These are phyloP conservation scores for Eugenia klotzschiana DNA, from an alignment of 441 rosid genomes.

Conservation along the genomic window DNA sequence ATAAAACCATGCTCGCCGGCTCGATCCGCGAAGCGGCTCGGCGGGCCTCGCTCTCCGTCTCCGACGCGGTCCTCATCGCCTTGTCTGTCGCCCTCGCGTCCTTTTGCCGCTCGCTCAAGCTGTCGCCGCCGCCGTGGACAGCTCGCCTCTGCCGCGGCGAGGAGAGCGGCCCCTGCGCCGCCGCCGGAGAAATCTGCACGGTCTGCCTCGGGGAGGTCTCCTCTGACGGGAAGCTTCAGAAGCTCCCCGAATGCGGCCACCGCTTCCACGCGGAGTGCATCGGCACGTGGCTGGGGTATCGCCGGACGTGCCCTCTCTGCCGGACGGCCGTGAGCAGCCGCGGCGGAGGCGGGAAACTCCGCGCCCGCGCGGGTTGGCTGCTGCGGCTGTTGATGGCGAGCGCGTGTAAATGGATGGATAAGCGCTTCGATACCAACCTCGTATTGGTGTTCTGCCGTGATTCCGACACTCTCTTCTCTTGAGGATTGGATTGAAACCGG, in stretches of 20 bases:
- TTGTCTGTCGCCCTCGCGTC: background rate
- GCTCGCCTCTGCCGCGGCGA: background rate
- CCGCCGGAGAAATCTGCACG: background rate
- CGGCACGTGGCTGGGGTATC: conserved; percentile 17
- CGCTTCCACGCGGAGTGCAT: conserved; percentile 18
- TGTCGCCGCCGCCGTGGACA: background rate
- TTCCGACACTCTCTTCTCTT: background rate
- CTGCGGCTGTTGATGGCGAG: background rate
- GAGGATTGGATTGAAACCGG: background rate
- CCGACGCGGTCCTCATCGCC: background rate
- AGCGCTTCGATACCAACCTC: background rate
- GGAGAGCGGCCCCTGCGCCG: background rate
- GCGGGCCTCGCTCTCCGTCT: background rate
- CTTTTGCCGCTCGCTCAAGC: background rate
- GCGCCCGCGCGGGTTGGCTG: background rate
- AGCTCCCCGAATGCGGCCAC: conserved; percentile 10
- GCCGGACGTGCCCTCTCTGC: background rate
- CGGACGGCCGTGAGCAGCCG: background rate
- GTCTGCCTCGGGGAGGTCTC: conserved; percentile 14
- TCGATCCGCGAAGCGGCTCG: background rate
- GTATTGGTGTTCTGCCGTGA: background rate
- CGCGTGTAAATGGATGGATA: background rate
- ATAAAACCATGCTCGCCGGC: background rate
- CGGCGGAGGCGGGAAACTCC: background rate
- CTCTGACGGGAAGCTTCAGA: conserved; percentile 2